phyloP scores from a whole-genome alignment of 345 rosid species.

The Excoecaria cochinchinensis region DNA sequence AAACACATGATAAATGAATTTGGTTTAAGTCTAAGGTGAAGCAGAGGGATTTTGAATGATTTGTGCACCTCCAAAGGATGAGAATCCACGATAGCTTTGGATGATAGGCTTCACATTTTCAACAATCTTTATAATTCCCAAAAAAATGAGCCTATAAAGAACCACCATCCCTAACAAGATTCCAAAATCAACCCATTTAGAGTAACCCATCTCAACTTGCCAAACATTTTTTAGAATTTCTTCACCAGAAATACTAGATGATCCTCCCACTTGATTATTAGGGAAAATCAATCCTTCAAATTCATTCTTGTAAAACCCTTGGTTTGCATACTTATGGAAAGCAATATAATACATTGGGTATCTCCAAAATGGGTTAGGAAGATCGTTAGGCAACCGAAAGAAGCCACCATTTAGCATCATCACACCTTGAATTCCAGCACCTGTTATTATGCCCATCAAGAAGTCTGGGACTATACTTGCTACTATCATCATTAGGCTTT shows the following conservation, averaged over 20 bases:
- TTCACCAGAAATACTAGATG: conserved; percentile 19
- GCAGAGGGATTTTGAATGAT: no score
- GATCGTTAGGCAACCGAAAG: conserved; percentile 42
- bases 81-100: no score
- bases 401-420: conserved; percentile 53
- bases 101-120: conserved; percentile 15
- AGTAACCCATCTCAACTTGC: conserved; percentile 49
- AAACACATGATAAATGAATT: no score
- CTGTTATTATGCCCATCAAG: conserved; percentile 50
- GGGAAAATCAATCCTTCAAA: conserved; percentile 23
- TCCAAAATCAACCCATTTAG: conserved; percentile 52
- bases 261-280: conserved; percentile 12
- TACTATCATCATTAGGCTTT: conserved; percentile 57
- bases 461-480: conserved; percentile 55
- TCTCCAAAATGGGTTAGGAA: conserved; percentile 44
- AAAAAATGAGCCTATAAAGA: conserved; percentile 32
- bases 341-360: conserved; percentile 49
- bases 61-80: no score
- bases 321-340: conserved; percentile 35
- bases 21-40: no score
- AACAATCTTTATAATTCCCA: conserved; percentile 7
- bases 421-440: conserved; percentile 57
- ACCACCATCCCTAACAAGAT: conserved; percentile 46
- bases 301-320: conserved; percentile 38
- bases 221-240: conserved; percentile 32